Percentiles rank a stretch among this genome's conserved stretches.
Evolutionary conservation across 129 eudicot species (phyloP).

Genomic region (Escallonia rubra): DNA sequence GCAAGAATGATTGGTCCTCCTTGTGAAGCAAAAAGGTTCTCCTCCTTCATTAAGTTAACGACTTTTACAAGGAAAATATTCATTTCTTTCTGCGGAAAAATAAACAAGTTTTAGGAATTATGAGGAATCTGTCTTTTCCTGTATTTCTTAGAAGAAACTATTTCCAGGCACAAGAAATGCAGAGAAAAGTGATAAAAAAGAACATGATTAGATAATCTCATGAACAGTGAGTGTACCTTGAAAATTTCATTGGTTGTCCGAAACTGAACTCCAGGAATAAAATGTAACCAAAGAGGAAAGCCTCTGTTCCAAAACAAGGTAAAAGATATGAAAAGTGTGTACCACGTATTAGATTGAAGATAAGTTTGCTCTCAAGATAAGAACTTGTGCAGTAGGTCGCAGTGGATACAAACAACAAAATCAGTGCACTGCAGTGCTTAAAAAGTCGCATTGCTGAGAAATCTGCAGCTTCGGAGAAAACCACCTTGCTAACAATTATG

Average conservation of each 20-base stretch:
- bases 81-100: constrained; percentile 63
- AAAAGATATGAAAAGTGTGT: neutral
- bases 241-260: constrained; percentile 61
- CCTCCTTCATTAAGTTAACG: constrained; percentile 71
- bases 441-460: no score
- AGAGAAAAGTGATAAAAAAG: neutral
- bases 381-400: neutral
- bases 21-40: constrained; percentile 77
- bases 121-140: constrained; percentile 5
- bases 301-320: constrained; percentile 38
- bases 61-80: constrained; percentile 60
- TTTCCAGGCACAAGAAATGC: neutral
- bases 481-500: no score
- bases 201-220: neutral
- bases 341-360: constrained; percentile 1
- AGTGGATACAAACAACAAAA: no score
- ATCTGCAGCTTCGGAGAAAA: no score
- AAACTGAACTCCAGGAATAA: constrained; percentile 76
- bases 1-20: constrained; percentile 85
- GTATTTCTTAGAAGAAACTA: neutral
- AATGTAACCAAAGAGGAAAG: constrained; percentile 83
- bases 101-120: constrained; percentile 5
- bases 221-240: constrained; percentile 36
- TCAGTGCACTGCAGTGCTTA: no score
- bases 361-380: neutral